phyloP scores from a whole-genome alignment of 2,329 filamentous ascomycete species.

The Exophiala spinifera region DNA sequence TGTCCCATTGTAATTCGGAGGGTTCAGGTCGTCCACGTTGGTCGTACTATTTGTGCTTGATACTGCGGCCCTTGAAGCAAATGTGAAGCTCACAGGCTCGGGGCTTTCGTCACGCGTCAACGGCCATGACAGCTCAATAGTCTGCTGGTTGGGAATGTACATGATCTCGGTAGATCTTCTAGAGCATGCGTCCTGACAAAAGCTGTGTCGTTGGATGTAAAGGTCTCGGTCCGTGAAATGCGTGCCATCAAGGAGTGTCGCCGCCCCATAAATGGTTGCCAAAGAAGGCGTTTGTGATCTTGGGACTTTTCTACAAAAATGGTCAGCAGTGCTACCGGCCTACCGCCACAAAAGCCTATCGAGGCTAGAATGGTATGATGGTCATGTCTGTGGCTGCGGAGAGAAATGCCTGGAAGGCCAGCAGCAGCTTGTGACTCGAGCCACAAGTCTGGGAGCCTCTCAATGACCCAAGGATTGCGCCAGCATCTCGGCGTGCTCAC shows the following conservation, averaged over 20 bases:
- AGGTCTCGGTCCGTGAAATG: neutral
- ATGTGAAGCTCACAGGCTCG: neutral
- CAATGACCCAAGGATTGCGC: neutral
- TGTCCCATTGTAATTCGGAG: neutral
- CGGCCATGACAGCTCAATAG: neutral
- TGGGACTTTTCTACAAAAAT: neutral
- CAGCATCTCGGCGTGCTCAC: neutral
- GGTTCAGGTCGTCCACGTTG: neutral
- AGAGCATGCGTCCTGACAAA: too few relatives aligned
- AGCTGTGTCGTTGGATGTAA: neutral
- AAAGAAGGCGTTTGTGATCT: neutral
- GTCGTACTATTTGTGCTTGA: neutral
- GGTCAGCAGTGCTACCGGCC: neutral
- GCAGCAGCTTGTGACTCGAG: neutral
- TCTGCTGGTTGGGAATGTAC: constrained; percentile 15
- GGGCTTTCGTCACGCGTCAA: neutral
- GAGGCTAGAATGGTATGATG: neutral
- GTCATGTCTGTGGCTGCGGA: neutral
- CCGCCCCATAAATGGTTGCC: neutral
- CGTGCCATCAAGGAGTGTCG: neutral
- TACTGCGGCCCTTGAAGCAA: neutral
- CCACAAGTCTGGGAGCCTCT: neutral
- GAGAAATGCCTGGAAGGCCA: neutral
- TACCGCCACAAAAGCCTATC: neutral
- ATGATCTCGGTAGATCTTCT: neutral